These are phyloP conservation scores for Bretschneidera sinensis DNA, from an alignment of 345 rosid species.

Conservation along the genomic window DNA sequence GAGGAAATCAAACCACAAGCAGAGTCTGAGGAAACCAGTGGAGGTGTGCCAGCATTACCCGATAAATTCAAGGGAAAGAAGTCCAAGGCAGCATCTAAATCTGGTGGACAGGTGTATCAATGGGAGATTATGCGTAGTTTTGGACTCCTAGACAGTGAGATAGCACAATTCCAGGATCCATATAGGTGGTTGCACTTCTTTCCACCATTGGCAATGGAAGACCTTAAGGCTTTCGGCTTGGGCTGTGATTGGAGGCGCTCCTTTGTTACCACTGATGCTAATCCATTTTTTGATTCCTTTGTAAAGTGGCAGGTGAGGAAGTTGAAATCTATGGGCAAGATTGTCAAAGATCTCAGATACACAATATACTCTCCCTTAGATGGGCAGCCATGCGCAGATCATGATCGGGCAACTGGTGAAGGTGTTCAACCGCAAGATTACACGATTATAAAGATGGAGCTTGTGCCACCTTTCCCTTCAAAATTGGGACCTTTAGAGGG, in stretches of 20 bases:
- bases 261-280: slow-evolving; percentile 76
- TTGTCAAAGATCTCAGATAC: slow-evolving; percentile 77
- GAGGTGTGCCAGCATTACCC: slow-evolving; percentile 28
- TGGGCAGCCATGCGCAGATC: slow-evolving; percentile 96
- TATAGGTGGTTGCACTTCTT: slow-evolving; percentile 71
- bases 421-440: slow-evolving; percentile 97
- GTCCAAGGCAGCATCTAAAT: slow-evolving; percentile 80
- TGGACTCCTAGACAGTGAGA: slow-evolving; percentile 69
- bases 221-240: slow-evolving; percentile 80
- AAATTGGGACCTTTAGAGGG: slow-evolving; percentile 68
- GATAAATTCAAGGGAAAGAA: slow-evolving; percentile 80
- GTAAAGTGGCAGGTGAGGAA: slow-evolving; percentile 94
- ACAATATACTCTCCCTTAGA: slow-evolving; percentile 86
- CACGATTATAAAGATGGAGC: slow-evolving; percentile 87
- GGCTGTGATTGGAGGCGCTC: slow-evolving; percentile 96
- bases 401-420: slow-evolving; percentile 92
- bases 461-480: slow-evolving; percentile 55
- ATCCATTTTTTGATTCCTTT: slow-evolving; percentile 74
- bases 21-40: slow-evolving; percentile 32
- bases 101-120: slow-evolving; percentile 72
- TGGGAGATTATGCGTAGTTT: slow-evolving; percentile 98
- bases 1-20: slow-evolving; percentile 15
- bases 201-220: slow-evolving; percentile 69
- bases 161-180: slow-evolving; percentile 66
- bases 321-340: slow-evolving; percentile 79